A percentile compares a stretch with the other conserved stretches of the same genome.
Conservation (phyloP, 2,329 filamentous ascomycete species). For the Penicillium sp. region DNA sequence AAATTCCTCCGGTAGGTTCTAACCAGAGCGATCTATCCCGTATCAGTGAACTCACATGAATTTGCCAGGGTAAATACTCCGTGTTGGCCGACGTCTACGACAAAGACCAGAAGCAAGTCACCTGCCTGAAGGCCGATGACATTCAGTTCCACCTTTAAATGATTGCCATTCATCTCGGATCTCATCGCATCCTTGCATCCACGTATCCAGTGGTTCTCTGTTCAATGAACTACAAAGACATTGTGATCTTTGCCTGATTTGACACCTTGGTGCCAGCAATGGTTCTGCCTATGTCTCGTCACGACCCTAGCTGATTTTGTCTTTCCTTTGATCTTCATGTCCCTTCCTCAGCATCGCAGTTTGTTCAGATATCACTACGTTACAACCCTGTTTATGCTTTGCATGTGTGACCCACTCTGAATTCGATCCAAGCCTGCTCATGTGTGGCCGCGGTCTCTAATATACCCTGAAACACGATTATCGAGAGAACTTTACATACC, state of each 20-base stretch:
- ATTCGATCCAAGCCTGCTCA: not conserved
- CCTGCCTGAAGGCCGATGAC: constrained; percentile 69
- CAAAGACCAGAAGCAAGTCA: constrained; percentile 67
- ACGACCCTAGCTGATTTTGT: constrained; percentile 12
- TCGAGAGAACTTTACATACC: not conserved
- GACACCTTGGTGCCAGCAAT: constrained; percentile 2
- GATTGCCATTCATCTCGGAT: not conserved
- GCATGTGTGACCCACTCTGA: constrained; percentile 2
- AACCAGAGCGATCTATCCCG: not conserved
- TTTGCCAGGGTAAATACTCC: constrained; percentile 72
- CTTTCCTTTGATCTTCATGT: constrained; percentile 6
- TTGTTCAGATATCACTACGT: constrained; percentile 7
- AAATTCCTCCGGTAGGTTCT: constrained; percentile 78
- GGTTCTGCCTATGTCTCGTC: constrained; percentile 13
- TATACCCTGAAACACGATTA: not conserved
- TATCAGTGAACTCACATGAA: constrained; percentile 5
- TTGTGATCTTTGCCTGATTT: constrained; percentile 3
- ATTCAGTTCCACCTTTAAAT: constrained; percentile 29
- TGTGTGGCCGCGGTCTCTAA: not conserved
- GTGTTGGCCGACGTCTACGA: constrained; percentile 83
- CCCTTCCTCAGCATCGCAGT: constrained; percentile 4
- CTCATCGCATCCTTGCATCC: constrained; percentile 14
- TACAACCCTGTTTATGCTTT: not conserved
- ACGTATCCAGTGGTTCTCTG: constrained; percentile 10
- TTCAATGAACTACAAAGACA: constrained; percentile 1